Percentiles rank a stretch among this genome's conserved stretches.
Evolutionary conservation across 495 filamentous ascomycete genomes (phyloP).

Genomic region (Annulohypoxylon nitens): DNA sequence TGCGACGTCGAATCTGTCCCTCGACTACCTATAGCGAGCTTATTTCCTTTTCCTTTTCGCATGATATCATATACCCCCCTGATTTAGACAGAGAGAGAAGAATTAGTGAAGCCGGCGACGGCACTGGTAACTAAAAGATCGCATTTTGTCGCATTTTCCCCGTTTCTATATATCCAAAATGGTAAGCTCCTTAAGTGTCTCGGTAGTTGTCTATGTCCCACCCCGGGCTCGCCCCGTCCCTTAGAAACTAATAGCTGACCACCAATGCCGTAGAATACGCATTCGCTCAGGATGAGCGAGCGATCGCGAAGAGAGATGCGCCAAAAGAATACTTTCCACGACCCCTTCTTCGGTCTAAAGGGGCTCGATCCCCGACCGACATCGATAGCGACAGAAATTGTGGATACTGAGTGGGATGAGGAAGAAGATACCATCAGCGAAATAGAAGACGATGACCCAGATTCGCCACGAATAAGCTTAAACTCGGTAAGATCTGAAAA

Average conservation of each 20-base stretch:
- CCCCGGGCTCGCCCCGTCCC: slow-evolving; percentile 15
- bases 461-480: slow-evolving; percentile 73
- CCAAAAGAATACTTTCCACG: slow-evolving; percentile 59
- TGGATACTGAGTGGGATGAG: slow-evolving; percentile 81
- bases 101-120: slow-evolving; percentile 55
- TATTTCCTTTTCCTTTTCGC: slow-evolving; percentile 54
- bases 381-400: slow-evolving; percentile 77
- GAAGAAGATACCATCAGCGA: slow-evolving; percentile 64
- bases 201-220: slow-evolving; percentile 17
- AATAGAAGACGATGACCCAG: slow-evolving; percentile 69
- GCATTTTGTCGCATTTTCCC: slow-evolving; percentile 41
- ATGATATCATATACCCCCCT: slow-evolving; percentile 48
- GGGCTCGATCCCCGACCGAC: slow-evolving; percentile 61
- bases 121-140: slow-evolving; percentile 49
- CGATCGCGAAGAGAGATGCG: slow-evolving; percentile 61
- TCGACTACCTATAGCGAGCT: slow-evolving; percentile 47
- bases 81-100: slow-evolving; percentile 44
- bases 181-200: slow-evolving; percentile 46
- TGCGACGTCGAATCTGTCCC: slow-evolving; percentile 50
- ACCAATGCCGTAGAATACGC: slow-evolving; percentile 46
- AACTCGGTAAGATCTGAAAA: slow-evolving; percentile 68
- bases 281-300: slow-evolving; percentile 46
- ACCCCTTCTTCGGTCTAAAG: slow-evolving; percentile 64
- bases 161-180: slow-evolving; percentile 45
- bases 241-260: slow-evolving; percentile 30